These are phyloP conservation scores for Lathyrus oleraceus DNA, from an alignment of 306 rosid species.

Conservation along the genomic window DNA sequence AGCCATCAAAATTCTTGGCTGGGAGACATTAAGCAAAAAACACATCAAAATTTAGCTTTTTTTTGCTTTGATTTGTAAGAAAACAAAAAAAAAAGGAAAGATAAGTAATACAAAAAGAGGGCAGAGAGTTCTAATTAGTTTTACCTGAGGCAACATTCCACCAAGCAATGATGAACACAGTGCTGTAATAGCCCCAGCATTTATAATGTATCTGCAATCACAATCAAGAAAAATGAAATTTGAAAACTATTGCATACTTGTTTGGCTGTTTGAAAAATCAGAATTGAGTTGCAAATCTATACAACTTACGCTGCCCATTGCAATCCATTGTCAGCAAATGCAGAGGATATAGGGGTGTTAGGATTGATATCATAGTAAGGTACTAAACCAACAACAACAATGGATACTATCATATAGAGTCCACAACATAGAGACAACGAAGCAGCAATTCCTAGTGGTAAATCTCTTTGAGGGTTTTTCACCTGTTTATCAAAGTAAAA, in stretches of 20 bases:
- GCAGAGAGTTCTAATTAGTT: neutral
- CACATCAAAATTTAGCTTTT: neutral
- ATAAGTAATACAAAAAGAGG: too few species aligned
- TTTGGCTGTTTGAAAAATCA: neutral
- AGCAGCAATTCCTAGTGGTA: conserved; percentile 83
- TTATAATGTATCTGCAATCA: conserved; percentile 70
- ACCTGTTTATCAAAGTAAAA: conserved; percentile 56
- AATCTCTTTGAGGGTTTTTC: conserved; percentile 91
- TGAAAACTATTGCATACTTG: neutral
- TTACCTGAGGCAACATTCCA: conserved; percentile 83
- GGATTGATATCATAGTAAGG: conserved; percentile 86
- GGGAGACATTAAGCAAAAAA: conserved; percentile 23
- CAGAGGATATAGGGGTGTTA: conserved; percentile 86
- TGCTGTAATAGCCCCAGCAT: conserved; percentile 80
- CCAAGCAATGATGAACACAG: conserved; percentile 86
- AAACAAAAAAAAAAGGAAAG: neutral
- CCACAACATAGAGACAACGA: conserved; percentile 81
- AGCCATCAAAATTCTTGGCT: conserved; percentile 58
- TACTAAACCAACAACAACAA: conserved; percentile 85
- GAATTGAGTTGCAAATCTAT: conserved; percentile 4
- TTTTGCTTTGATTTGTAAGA: too few species aligned
- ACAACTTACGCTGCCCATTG: conserved; percentile 94
- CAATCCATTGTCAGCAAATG: conserved; percentile 84
- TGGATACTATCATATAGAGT: conserved; percentile 79
- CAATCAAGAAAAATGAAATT: conserved; percentile 27